Evolutionary conservation across 176 grass and related monocot genomes (phyloP), one percentile per base, ranked within the genome.

Genomic region (Oryza meyeriana): DNA sequence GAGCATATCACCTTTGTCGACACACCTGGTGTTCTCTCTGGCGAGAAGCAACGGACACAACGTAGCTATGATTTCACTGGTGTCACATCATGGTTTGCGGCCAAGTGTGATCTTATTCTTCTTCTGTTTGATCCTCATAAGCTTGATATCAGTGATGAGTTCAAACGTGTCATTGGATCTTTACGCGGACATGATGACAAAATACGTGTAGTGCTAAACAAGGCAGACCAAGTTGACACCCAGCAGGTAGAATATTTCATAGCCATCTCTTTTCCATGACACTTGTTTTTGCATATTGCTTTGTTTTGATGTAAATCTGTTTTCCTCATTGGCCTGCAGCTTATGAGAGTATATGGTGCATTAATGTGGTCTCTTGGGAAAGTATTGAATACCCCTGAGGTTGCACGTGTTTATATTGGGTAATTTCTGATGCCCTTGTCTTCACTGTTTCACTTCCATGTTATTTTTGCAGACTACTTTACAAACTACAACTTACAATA

Each of bases 331-430:
- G 67, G 24, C 24, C 2, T 75, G 79, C 90, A 99, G 96, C 91
- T 99, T 81, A 99, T 99, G 96, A 95, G 96, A 86, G 93, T 99
- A 40, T 95, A 96, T 81, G 96, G 96, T 87, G 93, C 93, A 84
- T 90, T 99, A 77, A 99, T 95, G 91, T 99, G 96, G 96, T 99
- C 93, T 36, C 89, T 99, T 35, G 96, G 96, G 58, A 99, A 99
- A 94, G 96, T 99, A 76, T 66, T 99, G 82, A 95, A 99, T 71
- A 99, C 96, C 42, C 96, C 96, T 80, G 96, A 99, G 72, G 96
- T 99, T 71, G 79, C 80, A 18, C 93, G 93, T 47, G 93, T 99
- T 79, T 99, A 99, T 78, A 99, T 99, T 69, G 96, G 96, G 93
- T 99, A 94, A 82, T 29, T 73, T 84, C 39, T 70, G 1, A 78